Base-by-base conservation (phyloP, 129 eudicot species). In the Arctium lappa region DNA sequence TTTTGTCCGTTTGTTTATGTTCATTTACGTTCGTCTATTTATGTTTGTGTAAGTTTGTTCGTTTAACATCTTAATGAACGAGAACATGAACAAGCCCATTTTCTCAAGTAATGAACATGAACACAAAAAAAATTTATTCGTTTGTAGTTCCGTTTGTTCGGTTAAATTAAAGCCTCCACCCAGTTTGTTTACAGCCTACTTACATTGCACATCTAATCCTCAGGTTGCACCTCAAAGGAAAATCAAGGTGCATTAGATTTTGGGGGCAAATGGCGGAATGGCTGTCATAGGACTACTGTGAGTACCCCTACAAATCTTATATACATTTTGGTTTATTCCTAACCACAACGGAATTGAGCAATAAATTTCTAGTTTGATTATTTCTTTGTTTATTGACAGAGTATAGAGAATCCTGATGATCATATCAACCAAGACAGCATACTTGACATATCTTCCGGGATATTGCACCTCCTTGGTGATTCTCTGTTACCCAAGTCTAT, bases 361-460 rank as follows among this genome's bases (percentile, higher is more conserved):
- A 38, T 33, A 68, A 39, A 32, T 31, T 75, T 36, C 42, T 79
- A 15, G 37, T 29, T 77, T 60, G 48, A 69, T 73, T 53, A 11
- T 56, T 60, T 86, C 7, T 48, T 70, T 83, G 70, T 60, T 72
- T 74, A 46, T 72, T 72, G 81, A 73, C 88, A 93, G 99, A 85
- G 82, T 48, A 87, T 80, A 39, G 76, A 73, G 74, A 77, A 71
- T 70, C 65, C 74, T 73, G 70, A 71, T 22, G 66, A 76, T 77
- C n/a, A 36, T 76, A 37, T 74, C 38, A 73, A 81, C 85, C 83
- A 88, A 81, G 87, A 85, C 60, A 66, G 22, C 38, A 84, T 96
- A 85, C 97, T 96, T n/a, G 90, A 93, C 84, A 86, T 93, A 40
- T 85, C 90, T 38, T 93, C 97, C 78, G 92, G 88, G 56, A 84